A percentile compares a stretch with the other conserved stretches of the same genome.
Evolutionary conservation across 768 basidiomycete species (phyloP).

Genomic region (Kondoa malvinella): DNA sequence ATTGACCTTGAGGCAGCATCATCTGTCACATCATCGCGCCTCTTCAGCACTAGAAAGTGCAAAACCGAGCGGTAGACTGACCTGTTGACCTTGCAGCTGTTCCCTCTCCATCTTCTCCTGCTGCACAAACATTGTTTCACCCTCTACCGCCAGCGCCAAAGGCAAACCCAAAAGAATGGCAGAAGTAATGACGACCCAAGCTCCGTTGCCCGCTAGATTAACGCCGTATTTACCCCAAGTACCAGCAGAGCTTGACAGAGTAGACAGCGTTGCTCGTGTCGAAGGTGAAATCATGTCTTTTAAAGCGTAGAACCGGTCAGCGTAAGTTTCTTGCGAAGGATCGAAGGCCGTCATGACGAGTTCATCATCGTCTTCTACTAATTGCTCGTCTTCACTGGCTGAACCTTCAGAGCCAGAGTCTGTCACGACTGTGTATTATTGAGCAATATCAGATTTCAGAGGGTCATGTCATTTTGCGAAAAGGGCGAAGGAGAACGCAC

Average conservation of each 20-base stretch:
- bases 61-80: constrained; percentile 31
- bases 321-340: constrained; percentile 46
- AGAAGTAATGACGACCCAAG: constrained; percentile 88
- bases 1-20: constrained; percentile 21
- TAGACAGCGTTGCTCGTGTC: constrained; percentile 58
- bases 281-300: constrained; percentile 89
- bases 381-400: constrained; percentile 10
- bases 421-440: neutral
- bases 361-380: constrained; percentile 18
- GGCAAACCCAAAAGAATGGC: constrained; percentile 87
- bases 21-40: neutral
- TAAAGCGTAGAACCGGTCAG: constrained; percentile 76
- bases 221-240: constrained; percentile 49
- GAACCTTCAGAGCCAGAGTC: constrained; percentile 31
- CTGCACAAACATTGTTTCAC: constrained; percentile 81
- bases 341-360: constrained; percentile 38
- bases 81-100: constrained; percentile 86
- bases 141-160: constrained; percentile 79
- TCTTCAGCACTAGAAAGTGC: neutral
- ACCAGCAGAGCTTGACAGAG: constrained; percentile 45
- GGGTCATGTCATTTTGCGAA: neutral
- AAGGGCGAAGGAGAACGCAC: neutral
- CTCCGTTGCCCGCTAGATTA: constrained; percentile 64
- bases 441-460: no score
- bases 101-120: constrained; percentile 89